These are phyloP conservation scores for Symbiodinium natans DNA, from an alignment of 73 alveolate species.

Conservation along the genomic window DNA sequence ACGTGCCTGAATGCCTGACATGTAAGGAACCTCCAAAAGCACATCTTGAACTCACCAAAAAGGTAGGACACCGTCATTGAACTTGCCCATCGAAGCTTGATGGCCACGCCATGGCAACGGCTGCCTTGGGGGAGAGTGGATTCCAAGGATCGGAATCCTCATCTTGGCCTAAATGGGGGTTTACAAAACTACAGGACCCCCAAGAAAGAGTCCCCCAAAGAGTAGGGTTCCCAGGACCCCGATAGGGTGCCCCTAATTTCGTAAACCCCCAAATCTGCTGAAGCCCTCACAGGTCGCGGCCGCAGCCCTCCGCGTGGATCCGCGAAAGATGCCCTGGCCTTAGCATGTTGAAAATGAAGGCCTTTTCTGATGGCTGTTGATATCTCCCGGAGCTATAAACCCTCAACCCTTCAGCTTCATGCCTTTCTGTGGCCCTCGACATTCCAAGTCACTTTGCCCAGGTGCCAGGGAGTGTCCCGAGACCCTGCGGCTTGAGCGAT, in stretches of 20 bases:
- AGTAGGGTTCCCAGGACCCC: background rate
- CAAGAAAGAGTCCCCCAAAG: too few relatives aligned
- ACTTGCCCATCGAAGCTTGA: background rate
- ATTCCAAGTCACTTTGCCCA: too few relatives aligned
- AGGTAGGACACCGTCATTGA: too few relatives aligned
- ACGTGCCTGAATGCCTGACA: too few relatives aligned
- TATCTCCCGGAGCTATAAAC: too few relatives aligned
- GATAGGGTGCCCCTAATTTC: background rate
- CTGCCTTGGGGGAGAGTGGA: conserved; percentile 46
- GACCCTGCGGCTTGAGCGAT: conserved; percentile 48
- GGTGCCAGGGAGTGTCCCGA: conserved; percentile 9
- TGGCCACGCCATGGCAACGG: conserved; percentile 44
- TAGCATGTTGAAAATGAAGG: too few relatives aligned
- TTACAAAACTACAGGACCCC: too few relatives aligned
- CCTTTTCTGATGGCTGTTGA: too few relatives aligned
- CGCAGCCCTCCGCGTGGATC: conserved; percentile 62
- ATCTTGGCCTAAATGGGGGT: too few relatives aligned
- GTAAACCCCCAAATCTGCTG: background rate
- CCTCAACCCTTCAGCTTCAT: too few relatives aligned
- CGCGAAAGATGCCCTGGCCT: background rate
- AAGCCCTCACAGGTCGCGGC: conserved; percentile 41
- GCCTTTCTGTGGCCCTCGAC: background rate
- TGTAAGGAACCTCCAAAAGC: too few relatives aligned
- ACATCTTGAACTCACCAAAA: too few relatives aligned
- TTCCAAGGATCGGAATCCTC: conserved; percentile 19